Evolutionary conservation across 1,284 basidiomycete genomes (phyloP), one percentile per base, ranked within the genome.

Genomic region (Boletus smithii): DNA sequence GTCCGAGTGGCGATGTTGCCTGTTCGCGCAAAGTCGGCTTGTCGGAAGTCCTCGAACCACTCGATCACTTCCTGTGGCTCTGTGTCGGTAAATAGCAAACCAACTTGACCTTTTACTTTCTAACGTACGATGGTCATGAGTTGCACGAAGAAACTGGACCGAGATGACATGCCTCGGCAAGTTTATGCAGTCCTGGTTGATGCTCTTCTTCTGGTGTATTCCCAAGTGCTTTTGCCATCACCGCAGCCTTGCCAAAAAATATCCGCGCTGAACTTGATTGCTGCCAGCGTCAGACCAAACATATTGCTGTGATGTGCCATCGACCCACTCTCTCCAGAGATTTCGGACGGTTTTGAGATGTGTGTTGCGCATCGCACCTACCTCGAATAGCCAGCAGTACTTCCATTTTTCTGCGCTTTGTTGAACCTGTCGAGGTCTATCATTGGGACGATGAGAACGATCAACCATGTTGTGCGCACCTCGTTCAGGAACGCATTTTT

Each of bases 141-240:
- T 46, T 42, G 43, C 33, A 49, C 23, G n/a, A 36, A 39, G 16
- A 33, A 18, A 24, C 43, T 22, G 26, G 48, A 41, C 3, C 42
- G 39, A 35, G 32, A 37, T 5, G 18, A 72, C 84, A 56, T 61
- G 88, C 93, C 68, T 83, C 76, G 39, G 90, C 85, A 44, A 99
- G 77, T 63, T 87, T 82, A 58, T 85, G 79, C 38, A 97, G 69
- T 5, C 93, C 95, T 51, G 78, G 72, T 53, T 83, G 77, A 65
- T 95, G 83, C 71, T 98, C 97, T 54, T 90, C 87, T 69, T 92
- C 95, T 33, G 80, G 77, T 7, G 89, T 87, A 44, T 83, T 80
- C 5, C 95, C 95, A n/a, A 99, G 76, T 36, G 93, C 95, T 69
- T 95, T 95, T 34, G 93, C 91, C 87, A 99, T 92, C 36, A 99